A percentile compares a stretch with the other conserved stretches of the same genome.
Evolutionary conservation across 441 rosid genomes (phyloP).

Genomic region (Pelargonium cotyledonis): DNA sequence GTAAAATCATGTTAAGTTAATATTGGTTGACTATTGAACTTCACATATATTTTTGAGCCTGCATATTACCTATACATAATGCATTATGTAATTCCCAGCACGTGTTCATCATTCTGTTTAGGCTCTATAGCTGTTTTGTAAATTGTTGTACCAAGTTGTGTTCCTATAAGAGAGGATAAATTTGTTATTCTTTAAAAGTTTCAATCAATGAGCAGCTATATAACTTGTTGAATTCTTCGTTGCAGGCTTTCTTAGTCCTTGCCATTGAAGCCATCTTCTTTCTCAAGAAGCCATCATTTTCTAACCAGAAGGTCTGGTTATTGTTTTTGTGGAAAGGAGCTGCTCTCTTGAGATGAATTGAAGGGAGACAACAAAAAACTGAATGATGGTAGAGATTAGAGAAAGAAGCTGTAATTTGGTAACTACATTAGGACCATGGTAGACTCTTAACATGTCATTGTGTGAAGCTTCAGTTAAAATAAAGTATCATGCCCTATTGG

Average conservation of each 20-base stretch:
- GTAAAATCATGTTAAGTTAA: no score
- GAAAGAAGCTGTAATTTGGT: background rate
- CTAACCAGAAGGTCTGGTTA: background rate
- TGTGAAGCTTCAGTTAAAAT: background rate
- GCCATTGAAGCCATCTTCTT: background rate
- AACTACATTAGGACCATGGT: background rate
- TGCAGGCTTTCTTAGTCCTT: slow-evolving; percentile 1
- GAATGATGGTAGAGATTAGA: slow-evolving; percentile 5
- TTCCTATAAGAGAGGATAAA: background rate
- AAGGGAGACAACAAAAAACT: background rate
- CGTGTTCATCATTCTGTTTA: background rate
- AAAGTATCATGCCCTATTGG: no score
- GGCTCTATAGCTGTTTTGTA: background rate
- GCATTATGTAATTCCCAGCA: background rate
- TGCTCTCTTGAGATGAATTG: background rate
- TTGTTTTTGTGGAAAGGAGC: background rate
- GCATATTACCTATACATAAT: no score
- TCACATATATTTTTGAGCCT: no score
- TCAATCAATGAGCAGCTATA: background rate
- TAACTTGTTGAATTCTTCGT: background rate
- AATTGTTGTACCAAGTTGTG: background rate
- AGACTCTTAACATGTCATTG: background rate
- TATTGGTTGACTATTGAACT: no score
- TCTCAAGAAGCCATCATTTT: slow-evolving; percentile 1
- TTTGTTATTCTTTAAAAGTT: background rate